Evolutionary conservation across 1,284 basidiomycete species (phyloP), one percentile per base, ranked within the genome.

Genomic region (Malassezia equina): DNA sequence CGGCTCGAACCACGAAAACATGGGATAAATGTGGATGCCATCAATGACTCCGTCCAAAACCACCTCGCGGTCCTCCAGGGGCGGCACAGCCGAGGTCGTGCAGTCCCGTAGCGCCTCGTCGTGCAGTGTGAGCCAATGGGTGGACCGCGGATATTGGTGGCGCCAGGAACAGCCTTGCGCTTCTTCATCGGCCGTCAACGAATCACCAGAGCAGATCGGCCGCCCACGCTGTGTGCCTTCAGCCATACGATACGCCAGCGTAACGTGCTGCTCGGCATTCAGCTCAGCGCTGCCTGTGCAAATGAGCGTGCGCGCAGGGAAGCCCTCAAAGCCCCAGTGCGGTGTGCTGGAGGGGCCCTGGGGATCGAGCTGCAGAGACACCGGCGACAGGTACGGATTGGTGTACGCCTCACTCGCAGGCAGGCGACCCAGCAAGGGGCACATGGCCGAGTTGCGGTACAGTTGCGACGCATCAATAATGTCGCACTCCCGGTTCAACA

Each of bases 1-100:
- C 0, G 67, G 67, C 46, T 70, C 68, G 31, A 63, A 70, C 68
- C 68, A 72, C 33, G 59, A 58, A 51, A 71, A 71, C 12, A 72
- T 51, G 39, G 66, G 57, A 45, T 63, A 72, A 19, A 71, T 65
- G 46, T 72, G 69, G 3, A 72, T 47, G 1, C 60, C 69, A 41
- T 68, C 68, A 29, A 57, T 58, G n/a, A 60, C 64, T 45, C 71
- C 68, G 49, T 72, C 67, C 1, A 72, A 51, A 3, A 64, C 43
- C 34, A 72, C 69, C 13, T 55, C 41, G 19, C 69, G 51, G 7
- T 65, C 61, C 27, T 69, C 58, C 1, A 52, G 47, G 48, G 47
- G 41, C 11, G 21, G 9, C 32, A 33, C 36, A 15, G 19, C 19
- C 46, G 41, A 0, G 51, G 55, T 48, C 4, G 34, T 17, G 9